Evolutionary conservation across 2,329 filamentous ascomycete species (phyloP).

Genomic region (Ophiostoma angusticollis): DNA sequence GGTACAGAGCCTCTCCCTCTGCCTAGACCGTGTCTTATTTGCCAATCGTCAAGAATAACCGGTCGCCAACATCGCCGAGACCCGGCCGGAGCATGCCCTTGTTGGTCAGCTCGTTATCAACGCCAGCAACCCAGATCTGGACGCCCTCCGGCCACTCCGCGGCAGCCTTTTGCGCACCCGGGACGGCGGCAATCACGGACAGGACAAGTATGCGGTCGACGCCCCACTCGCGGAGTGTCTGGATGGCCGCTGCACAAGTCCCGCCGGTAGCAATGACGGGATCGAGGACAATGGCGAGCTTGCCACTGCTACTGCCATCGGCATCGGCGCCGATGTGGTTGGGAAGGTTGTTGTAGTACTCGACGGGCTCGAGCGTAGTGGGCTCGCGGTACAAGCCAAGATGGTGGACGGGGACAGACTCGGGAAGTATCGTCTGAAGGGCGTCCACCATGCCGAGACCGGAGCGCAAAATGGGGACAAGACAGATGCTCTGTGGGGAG

Average conservation of each 20-base stretch:
- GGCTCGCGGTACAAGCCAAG: slow-evolving; percentile 90
- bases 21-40: slow-evolving; percentile 50
- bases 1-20: no score
- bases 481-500: slow-evolving; percentile 54
- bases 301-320: slow-evolving; percentile 25
- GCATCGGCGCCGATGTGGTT: slow-evolving; percentile 44
- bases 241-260: slow-evolving; percentile 79
- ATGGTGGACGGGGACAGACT: slow-evolving; percentile 74
- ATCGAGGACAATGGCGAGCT: slow-evolving; percentile 73
- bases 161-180: slow-evolving; percentile 60
- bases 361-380: slow-evolving; percentile 73
- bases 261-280: slow-evolving; percentile 90
- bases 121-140: slow-evolving; percentile 69
- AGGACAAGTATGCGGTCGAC: slow-evolving; percentile 69
- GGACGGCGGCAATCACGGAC: slow-evolving; percentile 57
- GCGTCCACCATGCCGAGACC: slow-evolving; percentile 87
- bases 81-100: slow-evolving; percentile 85
- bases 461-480: slow-evolving; percentile 87
- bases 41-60: slow-evolving; percentile 77
- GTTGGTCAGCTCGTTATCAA: slow-evolving; percentile 63
- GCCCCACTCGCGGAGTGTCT: slow-evolving; percentile 82
- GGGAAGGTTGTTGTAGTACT: slow-evolving; percentile 96
- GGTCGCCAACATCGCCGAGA: slow-evolving; percentile 79
- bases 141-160: slow-evolving; percentile 65
- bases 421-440: slow-evolving; percentile 69